Conservation (phyloP, 2,329 filamentous ascomycete species). For the Fusarium heterosporum region DNA sequence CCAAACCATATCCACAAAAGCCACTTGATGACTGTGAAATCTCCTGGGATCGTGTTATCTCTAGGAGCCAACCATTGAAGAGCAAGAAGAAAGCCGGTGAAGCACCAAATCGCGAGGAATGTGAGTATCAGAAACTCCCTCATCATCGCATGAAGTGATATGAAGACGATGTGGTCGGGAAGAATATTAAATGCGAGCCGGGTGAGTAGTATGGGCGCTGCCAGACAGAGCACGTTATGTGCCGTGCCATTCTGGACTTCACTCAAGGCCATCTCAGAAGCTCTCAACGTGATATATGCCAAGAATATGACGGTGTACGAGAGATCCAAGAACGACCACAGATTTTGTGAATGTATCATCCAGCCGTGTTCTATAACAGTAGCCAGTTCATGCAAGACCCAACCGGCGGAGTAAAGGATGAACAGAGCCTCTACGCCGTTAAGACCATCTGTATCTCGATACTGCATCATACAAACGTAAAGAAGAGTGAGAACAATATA, state of each 20-base stretch:
- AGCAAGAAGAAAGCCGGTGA: conserved; percentile 75
- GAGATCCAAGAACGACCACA: conserved; percentile 80
- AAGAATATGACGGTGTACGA: conserved; percentile 72
- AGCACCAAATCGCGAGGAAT: conserved; percentile 73
- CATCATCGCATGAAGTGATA: conserved; percentile 78
- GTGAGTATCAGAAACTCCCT: conserved; percentile 75
- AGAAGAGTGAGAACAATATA: conserved; percentile 70
- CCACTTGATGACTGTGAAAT: conserved; percentile 74
- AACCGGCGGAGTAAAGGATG: conserved; percentile 71
- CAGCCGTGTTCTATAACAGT: conserved; percentile 72
- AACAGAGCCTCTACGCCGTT: conserved; percentile 68
- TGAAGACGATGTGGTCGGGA: conserved; percentile 79
- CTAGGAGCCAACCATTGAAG: conserved; percentile 69
- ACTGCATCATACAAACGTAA: conserved; percentile 71
- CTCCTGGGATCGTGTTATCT: conserved; percentile 43
- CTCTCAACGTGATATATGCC: conserved; percentile 67
- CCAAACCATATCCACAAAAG: conserved; percentile 84
- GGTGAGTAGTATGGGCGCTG: conserved; percentile 73
- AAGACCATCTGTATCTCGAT: conserved; percentile 58
- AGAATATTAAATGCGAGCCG: conserved; percentile 77
- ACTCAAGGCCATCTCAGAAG: conserved; percentile 62
- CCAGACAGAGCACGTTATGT: conserved; percentile 72
- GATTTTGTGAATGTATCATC: conserved; percentile 77
- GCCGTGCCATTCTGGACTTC: conserved; percentile 62
- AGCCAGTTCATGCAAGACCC: conserved; percentile 73